Evolutionary conservation across 306 rosid species (phyloP).

Genomic region (Delonix regia): DNA sequence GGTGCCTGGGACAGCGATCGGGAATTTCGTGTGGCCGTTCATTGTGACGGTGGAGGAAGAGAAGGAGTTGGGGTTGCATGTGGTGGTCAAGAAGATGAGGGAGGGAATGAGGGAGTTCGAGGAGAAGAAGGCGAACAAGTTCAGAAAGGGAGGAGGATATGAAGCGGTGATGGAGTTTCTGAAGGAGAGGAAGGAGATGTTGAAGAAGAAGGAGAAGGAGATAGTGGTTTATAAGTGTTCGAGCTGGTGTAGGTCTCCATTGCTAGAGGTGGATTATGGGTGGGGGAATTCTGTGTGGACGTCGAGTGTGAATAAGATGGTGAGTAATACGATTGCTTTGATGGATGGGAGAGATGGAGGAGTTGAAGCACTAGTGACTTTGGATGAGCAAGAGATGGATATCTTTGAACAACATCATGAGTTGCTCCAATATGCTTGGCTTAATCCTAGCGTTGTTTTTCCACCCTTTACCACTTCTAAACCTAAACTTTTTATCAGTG

Average conservation of each 20-base stretch:
- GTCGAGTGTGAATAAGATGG: constrained; percentile 40
- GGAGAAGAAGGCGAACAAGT: constrained; percentile 29
- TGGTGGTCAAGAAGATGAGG: constrained; percentile 44
- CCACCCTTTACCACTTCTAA: neutral
- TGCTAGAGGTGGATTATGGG: constrained; percentile 44
- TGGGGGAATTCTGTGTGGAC: constrained; percentile 50
- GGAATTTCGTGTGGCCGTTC: constrained; percentile 55
- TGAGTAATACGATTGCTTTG: constrained; percentile 42
- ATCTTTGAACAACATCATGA: constrained; percentile 4
- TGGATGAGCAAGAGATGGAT: constrained; percentile 22
- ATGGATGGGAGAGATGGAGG: constrained; percentile 49
- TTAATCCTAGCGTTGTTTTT: constrained; percentile 28
- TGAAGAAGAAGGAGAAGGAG: neutral
- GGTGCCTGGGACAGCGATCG: constrained; percentile 27
- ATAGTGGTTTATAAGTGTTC: constrained; percentile 40
- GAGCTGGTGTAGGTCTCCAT: constrained; percentile 49
- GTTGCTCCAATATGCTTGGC: constrained; percentile 31
- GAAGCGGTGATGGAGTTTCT: constrained; percentile 38
- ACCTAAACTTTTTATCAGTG: neutral
- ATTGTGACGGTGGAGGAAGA: constrained; percentile 43
- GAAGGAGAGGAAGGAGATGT: constrained; percentile 37
- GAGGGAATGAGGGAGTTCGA: constrained; percentile 31
- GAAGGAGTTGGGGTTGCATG: constrained; percentile 29
- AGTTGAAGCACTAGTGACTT: constrained; percentile 43
- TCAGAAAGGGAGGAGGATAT: constrained; percentile 38